These are phyloP conservation scores for Anisogramma anomala DNA, from an alignment of 2,329 filamentous ascomycete genomes.

Conservation along the genomic window DNA sequence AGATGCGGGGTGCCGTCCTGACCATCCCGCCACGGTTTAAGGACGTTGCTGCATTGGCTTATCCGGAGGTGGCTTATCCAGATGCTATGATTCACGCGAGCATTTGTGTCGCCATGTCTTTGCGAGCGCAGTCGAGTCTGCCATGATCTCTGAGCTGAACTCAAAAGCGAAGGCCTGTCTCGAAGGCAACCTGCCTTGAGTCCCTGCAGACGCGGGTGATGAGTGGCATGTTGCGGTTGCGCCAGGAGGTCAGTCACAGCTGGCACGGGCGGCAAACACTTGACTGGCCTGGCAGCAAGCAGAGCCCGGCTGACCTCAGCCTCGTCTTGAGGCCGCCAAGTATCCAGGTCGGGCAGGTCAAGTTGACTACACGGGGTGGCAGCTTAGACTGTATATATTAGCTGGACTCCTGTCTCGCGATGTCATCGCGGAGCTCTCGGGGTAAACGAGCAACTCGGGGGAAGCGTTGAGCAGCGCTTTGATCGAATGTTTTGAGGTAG, in stretches of 20 bases:
- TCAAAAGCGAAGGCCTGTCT: not conserved
- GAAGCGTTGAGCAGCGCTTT: not conserved
- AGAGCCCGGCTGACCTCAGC: too few species aligned
- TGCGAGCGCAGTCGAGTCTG: not conserved
- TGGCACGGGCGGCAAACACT: not conserved
- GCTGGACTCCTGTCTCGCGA: too few species aligned
- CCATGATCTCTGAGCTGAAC: not conserved
- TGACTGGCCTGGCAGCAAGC: not conserved
- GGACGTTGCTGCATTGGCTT: not conserved
- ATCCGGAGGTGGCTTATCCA: too few species aligned
- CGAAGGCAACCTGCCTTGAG: not conserved
- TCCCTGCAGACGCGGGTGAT: conserved; percentile 4
- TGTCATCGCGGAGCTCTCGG: not conserved
- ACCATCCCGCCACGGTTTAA: not conserved
- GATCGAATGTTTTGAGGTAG: too few species aligned
- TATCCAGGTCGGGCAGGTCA: not conserved
- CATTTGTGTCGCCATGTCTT: not conserved
- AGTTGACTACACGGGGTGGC: not conserved
- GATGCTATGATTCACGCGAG: not conserved
- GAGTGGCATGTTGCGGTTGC: not conserved
- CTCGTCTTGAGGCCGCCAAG: too few species aligned
- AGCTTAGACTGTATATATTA: too few species aligned
- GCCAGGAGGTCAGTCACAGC: not conserved
- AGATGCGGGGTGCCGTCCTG: not conserved
- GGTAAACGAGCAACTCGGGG: not conserved